Percentiles rank a stretch among this genome's conserved stretches.
phyloP scores from a whole-genome alignment of 2,329 filamentous ascomycete genomes.

The Alternaria sp. region DNA sequence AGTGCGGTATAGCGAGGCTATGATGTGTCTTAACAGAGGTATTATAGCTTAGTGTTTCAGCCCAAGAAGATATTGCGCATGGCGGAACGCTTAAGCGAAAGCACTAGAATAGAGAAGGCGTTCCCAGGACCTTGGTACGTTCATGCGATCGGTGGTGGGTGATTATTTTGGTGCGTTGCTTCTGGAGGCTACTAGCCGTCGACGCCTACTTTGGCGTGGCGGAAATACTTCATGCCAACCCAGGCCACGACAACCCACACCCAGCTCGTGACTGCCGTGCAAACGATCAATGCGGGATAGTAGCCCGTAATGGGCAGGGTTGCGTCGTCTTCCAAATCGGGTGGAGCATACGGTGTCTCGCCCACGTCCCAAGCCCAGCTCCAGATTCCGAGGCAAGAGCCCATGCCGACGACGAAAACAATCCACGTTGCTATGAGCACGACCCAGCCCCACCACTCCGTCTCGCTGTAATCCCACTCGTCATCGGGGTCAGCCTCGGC shows the following conservation, averaged over 20 bases:
- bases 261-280: slow-evolving; percentile 98
- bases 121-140: slow-evolving; percentile 9
- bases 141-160: slow-evolving; percentile 18
- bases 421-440: slow-evolving; percentile 90
- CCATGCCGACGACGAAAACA: slow-evolving; percentile 96
- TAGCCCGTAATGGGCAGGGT: slow-evolving; percentile 96
- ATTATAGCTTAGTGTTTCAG: slow-evolving; percentile 44
- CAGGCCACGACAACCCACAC: slow-evolving; percentile 97
- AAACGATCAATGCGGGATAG: slow-evolving; percentile 90
- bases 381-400: slow-evolving; percentile 92
- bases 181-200: slow-evolving; percentile 45
- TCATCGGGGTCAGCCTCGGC: slow-evolving; percentile 45
- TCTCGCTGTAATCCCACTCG: slow-evolving; percentile 92
- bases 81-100: slow-evolving; percentile 32
- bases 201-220: slow-evolving; percentile 87
- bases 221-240: slow-evolving; percentile 99
- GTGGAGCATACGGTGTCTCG: slow-evolving; percentile 92
- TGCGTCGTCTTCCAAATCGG: slow-evolving; percentile 92
- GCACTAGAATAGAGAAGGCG: slow-evolving; percentile 28
- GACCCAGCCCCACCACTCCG: slow-evolving; percentile 98
- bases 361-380: slow-evolving; percentile 99
- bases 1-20: slow-evolving; percentile 8
- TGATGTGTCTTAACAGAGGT: slow-evolving; percentile 22
- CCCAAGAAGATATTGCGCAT: slow-evolving; percentile 37
- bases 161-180: slow-evolving; percentile 9